Evolutionary conservation across 148 eudicot species (phyloP).

Genomic region (Camellia granthamiana): DNA sequence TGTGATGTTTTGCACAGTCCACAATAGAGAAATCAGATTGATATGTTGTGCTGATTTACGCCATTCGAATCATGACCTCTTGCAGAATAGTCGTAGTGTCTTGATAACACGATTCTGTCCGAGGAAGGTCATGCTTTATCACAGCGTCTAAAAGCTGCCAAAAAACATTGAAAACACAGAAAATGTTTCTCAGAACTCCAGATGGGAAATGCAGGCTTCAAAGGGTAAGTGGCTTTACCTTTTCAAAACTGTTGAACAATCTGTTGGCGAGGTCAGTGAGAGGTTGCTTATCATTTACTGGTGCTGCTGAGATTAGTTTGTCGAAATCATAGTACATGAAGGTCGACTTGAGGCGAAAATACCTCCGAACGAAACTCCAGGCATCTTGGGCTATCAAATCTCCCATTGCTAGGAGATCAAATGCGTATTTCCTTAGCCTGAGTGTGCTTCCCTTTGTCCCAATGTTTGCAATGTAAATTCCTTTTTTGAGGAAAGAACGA

Average conservation of each 20-base stretch:
- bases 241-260: conserved; percentile 67
- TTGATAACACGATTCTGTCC: conserved; percentile 20
- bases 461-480: conserved; percentile 64
- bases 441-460: conserved; percentile 52
- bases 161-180: not conserved
- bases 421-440: conserved; percentile 64
- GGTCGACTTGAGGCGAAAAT: conserved; percentile 63
- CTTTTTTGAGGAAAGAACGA: conserved; percentile 64
- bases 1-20: not conserved
- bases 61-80: conserved; percentile 72
- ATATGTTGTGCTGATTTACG: conserved; percentile 17
- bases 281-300: conserved; percentile 52
- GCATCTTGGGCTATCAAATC: conserved; percentile 72
- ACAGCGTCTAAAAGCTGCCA: conserved; percentile 61
- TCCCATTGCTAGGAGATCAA: conserved; percentile 79
- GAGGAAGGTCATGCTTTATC: conserved; percentile 43
- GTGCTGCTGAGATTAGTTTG: conserved; percentile 66
- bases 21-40: not conserved
- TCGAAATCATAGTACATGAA: conserved; percentile 85
- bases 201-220: too few relatives aligned
- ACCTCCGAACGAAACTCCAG: conserved; percentile 61
- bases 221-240: conserved; percentile 33
- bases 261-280: conserved; percentile 73
- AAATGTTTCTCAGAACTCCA: not conserved
- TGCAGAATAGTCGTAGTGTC: conserved; percentile 29